phyloP scores from a whole-genome alignment of 2,329 filamentous ascomycete genomes.

The Penicillium paneum region DNA sequence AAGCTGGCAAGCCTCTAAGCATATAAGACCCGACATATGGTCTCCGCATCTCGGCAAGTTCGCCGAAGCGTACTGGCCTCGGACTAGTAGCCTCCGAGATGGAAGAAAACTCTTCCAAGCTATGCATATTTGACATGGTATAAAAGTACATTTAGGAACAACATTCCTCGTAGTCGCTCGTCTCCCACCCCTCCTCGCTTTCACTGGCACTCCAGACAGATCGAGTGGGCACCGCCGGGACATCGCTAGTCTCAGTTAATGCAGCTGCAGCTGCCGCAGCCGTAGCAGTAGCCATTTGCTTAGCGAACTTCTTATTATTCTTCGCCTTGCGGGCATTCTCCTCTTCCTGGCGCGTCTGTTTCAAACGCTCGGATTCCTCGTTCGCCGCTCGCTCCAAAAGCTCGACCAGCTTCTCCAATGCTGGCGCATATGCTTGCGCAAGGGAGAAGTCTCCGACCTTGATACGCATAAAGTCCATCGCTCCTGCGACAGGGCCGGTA shows the following conservation, averaged over 20 bases:
- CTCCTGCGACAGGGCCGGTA: slow-evolving; percentile 54
- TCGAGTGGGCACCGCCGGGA: slow-evolving; percentile 2
- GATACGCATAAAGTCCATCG: slow-evolving; percentile 64
- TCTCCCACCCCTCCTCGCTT: slow-evolving; percentile 38
- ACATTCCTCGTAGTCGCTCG: slow-evolving; percentile 23
- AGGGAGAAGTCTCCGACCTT: slow-evolving; percentile 57
- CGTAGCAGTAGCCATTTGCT: slow-evolving; percentile 13
- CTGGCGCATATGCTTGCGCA: slow-evolving; percentile 56
- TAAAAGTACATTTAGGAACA: not conserved
- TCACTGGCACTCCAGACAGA: slow-evolving; percentile 38
- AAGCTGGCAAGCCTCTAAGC: not conserved
- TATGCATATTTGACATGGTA: not conserved
- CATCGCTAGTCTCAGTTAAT: slow-evolving; percentile 5
- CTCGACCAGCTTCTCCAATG: slow-evolving; percentile 53
- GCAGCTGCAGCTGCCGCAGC: slow-evolving; percentile 8
- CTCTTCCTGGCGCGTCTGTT: slow-evolving; percentile 20
- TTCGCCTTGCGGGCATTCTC: slow-evolving; percentile 23
- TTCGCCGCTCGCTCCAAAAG: slow-evolving; percentile 33
- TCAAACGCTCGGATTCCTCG: slow-evolving; percentile 28
- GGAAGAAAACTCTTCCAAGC: not conserved
- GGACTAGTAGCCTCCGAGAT: not conserved
- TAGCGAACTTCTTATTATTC: slow-evolving; percentile 23
- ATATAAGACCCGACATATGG: not conserved
- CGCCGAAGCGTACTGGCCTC: not conserved
- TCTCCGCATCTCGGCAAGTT: slow-evolving; percentile 8